Evolutionary conservation across 768 basidiomycete species (phyloP), one percentile per base, ranked within the genome.

Genomic region (Lactarius akahatsu): DNA sequence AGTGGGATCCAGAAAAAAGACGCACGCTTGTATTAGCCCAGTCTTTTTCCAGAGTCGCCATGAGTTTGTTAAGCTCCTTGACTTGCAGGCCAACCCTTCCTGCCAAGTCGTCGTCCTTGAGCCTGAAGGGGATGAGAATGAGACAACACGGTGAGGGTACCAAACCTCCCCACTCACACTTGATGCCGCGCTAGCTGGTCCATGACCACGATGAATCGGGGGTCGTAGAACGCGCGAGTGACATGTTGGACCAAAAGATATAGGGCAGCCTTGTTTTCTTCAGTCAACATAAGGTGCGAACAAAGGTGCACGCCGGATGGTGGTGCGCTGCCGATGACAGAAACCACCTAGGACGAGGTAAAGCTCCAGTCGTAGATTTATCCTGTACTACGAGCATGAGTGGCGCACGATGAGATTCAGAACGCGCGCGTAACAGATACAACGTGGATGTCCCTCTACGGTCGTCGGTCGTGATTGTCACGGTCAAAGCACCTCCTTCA

Each of bases 41-140:
- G 76, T 94, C 90, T 68, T 87, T 89, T 52, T 88, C 84, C 68
- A 95, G 80, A 34, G 88, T 86, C 20, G 91, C 91, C 76, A 92
- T 91, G 77, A 94, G 78, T 79, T 95, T 96, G 78, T 91, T 90
- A 68, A 96, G 80, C 78, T 96, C 94, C 74, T 94, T 94, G 32
- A 90, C 85, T 78, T 92, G 91, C 70, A 94, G 81, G 15, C 94
- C 94, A 85, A 95, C 88, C 72, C 92, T 81, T 59, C 90, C 89
- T n/a, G 92, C 92, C 76, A 96, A 79, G 71, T 96, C 94, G 77
- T 96, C 94, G 77, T 95, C 94, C 78, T 94, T 94, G 74, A 94
- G 86, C 78, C 94, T 96, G 20, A 65, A 65, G 70, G 62, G 71
- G 64, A 65, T 57, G 62, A 63, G 69, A 72, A 76, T 57, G 32